Evolutionary conservation across 306 rosid genomes (phyloP).

Genomic region (Mimosa pudica): DNA sequence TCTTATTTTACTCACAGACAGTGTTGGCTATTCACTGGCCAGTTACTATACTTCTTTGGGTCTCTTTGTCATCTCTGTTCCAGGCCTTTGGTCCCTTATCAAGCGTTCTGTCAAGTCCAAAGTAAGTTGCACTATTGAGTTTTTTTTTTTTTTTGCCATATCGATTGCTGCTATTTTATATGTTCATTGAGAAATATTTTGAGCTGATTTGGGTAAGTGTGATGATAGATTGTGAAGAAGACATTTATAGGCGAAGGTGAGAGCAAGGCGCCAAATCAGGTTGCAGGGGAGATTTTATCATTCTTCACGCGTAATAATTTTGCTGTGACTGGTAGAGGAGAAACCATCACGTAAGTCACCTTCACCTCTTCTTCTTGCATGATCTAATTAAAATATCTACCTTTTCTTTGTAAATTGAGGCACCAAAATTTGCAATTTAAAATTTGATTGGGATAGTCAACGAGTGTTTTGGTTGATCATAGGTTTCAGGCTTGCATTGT

Average conservation of each 20-base stretch:
- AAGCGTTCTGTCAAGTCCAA: constrained; percentile 95
- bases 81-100: constrained; percentile 98
- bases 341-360: constrained; percentile 71
- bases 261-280: constrained; percentile 60
- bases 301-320: constrained; percentile 90
- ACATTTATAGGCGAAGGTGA: constrained; percentile 60
- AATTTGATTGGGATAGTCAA: neutral
- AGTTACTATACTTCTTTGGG: constrained; percentile 95
- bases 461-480: constrained; percentile 12
- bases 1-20: constrained; percentile 49
- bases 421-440: neutral
- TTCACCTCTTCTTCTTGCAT: neutral
- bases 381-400: too few species aligned
- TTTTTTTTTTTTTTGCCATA: neutral
- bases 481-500: neutral
- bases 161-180: neutral
- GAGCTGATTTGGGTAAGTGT: neutral
- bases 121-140: constrained; percentile 33
- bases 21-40: constrained; percentile 70
- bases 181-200: neutral
- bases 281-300: constrained; percentile 87
- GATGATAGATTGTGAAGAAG: constrained; percentile 81
- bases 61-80: constrained; percentile 90
- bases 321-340: constrained; percentile 74
- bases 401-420: neutral